Base-by-base conservation (phyloP, 2,329 filamentous ascomycete genomes). In the Blastomyces gilchristii region DNA sequence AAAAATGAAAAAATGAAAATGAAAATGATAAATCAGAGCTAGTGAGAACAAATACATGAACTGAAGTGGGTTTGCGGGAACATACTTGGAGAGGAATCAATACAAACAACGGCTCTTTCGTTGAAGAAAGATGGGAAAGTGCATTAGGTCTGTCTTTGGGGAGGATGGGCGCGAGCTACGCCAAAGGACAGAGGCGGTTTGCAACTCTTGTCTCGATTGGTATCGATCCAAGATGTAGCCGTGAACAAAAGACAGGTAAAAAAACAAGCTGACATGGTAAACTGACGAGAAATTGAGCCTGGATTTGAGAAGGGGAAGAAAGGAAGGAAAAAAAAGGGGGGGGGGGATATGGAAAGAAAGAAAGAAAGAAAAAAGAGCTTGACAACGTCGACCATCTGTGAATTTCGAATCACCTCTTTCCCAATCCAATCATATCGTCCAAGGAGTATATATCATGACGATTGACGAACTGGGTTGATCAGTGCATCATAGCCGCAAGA, bases 21-120 rank as follows among this genome's bases (percentile, higher is more conserved):
- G 4, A 61, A 47, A 59, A 61, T 11, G 37, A 22, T 22, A 22
- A 22, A 22, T 22, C n/a, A 37, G 60, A 39, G 22, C 63, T 67
- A 65, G 61, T 37, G 50, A 59, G 34, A 49, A 61, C 62, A 57
- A 37, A 45, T 56, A 62, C 45, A 61, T 37, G 41, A 58, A 58
- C 34, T 58, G 52, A 47, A 28, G 31, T 62, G 52, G 9, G 60
- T 47, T 52, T 37, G 49, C 22, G 49, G 49, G 22, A n/a, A 37
- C 43, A n/a, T 2, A n/a, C 2, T n/a, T 2, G 11, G 22, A 31
- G 9, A 43, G 52, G 62, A 22, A 49, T 37, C 16, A 54, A 39
- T 37, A 31, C 50, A 63, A 50, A 61, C 56, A 61, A 58, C 31
- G 9, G 28, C 16, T 25, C 28, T n/a, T 31, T 7, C 34, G 34